Conservation (phyloP, 2,329 filamentous ascomycete species). For the Fusarium sp. region DNA sequence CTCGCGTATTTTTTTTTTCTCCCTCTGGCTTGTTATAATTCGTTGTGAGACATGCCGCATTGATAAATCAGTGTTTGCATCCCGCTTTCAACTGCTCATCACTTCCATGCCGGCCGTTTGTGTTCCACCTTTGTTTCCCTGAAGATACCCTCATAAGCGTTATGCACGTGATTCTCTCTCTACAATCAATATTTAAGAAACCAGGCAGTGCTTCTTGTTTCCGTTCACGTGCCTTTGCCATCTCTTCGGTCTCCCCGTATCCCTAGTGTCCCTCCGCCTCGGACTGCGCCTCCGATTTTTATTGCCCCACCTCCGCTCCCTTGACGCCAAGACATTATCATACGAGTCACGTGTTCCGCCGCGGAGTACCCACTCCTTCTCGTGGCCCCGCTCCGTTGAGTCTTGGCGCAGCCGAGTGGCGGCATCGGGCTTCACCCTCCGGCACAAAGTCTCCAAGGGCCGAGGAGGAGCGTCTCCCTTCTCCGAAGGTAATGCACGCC, state of each 20-base stretch:
- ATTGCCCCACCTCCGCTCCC: slow-evolving; percentile 14
- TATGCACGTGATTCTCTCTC: neutral
- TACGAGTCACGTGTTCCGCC: slow-evolving; percentile 48
- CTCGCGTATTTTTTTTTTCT: slow-evolving; percentile 8
- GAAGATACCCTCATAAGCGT: neutral
- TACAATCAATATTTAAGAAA: neutral
- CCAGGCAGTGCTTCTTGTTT: slow-evolving; percentile 3
- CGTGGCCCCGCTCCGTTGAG: slow-evolving; percentile 32
- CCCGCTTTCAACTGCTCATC: neutral
- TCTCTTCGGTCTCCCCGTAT: slow-evolving; percentile 19
- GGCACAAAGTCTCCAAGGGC: slow-evolving; percentile 19
- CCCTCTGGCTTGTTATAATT: neutral
- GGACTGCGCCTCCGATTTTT: slow-evolving; percentile 10
- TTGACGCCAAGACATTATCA: slow-evolving; percentile 22
- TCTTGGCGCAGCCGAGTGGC: slow-evolving; percentile 30
- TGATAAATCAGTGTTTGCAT: slow-evolving; percentile 10
- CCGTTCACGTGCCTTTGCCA: slow-evolving; percentile 2
- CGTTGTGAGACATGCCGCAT: slow-evolving; percentile 16
- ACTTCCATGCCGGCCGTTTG: neutral
- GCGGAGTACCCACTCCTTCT: slow-evolving; percentile 26
- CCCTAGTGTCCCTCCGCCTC: slow-evolving; percentile 13
- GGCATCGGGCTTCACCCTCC: slow-evolving; percentile 23
- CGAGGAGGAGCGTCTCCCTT: slow-evolving; percentile 9
- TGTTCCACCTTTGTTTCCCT: neutral
- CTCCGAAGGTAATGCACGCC: neutral